phyloP scores from a whole-genome alignment of 768 basidiomycete genomes.

The Mycena haematopus region DNA sequence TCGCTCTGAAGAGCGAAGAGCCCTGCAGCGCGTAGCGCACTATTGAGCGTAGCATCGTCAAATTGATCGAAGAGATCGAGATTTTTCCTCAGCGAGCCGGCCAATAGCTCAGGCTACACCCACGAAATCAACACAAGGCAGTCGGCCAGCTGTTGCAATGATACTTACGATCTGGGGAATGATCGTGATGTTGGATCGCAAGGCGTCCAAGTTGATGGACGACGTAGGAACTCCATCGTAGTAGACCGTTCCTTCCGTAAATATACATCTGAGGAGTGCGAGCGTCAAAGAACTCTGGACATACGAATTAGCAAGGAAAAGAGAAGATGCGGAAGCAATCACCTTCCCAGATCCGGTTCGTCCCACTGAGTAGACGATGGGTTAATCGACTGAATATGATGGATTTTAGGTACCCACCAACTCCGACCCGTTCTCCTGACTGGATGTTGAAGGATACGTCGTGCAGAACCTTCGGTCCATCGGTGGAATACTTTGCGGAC shows the following conservation, averaged over 20 bases:
- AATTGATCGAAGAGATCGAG: conserved; percentile 55
- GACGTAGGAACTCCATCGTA: conserved; percentile 51
- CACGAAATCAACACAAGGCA: not conserved
- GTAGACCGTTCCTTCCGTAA: conserved; percentile 38
- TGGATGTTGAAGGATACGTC: conserved; percentile 46
- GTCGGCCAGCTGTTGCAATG: not conserved
- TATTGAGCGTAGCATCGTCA: conserved; percentile 48
- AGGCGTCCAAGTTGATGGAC: conserved; percentile 49
- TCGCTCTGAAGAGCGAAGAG: conserved; percentile 44
- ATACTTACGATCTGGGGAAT: conserved; percentile 45
- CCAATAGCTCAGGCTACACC: conserved; percentile 42
- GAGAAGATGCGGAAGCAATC: not conserved
- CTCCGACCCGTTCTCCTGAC: conserved; percentile 55
- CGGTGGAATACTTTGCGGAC: conserved; percentile 45
- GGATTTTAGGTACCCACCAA: conserved; percentile 32
- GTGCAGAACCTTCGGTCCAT: conserved; percentile 28
- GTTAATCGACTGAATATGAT: not conserved
- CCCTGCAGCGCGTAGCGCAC: conserved; percentile 45
- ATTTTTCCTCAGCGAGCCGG: conserved; percentile 52
- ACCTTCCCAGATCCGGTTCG: conserved; percentile 35
- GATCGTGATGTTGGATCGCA: conserved; percentile 54
- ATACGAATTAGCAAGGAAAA: not conserved
- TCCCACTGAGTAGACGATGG: conserved; percentile 28
- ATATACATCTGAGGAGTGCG: conserved; percentile 50
- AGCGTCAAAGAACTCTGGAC: conserved; percentile 46